Conservation (phyloP, 2,329 filamentous ascomycete genomes). For the Xylaria sp. region DNA sequence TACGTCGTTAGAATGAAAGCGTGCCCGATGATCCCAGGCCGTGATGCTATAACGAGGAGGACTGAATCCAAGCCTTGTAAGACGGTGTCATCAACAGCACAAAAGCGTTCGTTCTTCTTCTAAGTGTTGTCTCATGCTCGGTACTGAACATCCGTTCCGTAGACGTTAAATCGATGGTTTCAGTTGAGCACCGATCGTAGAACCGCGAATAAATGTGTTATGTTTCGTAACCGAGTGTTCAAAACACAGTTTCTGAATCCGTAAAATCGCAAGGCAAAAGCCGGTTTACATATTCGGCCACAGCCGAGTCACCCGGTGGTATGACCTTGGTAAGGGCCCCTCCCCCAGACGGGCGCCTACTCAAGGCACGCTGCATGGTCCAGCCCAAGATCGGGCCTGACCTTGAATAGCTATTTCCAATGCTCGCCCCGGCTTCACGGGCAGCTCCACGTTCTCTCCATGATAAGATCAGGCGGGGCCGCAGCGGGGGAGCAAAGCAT, state of each 20-base stretch:
- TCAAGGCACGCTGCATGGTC: background rate
- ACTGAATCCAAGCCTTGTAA: constrained; percentile 1
- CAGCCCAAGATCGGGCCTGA: constrained; percentile 14
- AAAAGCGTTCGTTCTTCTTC: constrained; percentile 4
- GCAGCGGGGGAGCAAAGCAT: constrained; percentile 12
- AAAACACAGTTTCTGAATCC: constrained; percentile 5
- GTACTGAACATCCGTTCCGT: constrained; percentile 3
- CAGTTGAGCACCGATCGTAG: constrained; percentile 1
- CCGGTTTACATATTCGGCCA: constrained; percentile 17
- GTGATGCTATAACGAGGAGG: constrained; percentile 2
- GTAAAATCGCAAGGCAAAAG: constrained; percentile 9
- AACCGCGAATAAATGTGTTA: background rate
- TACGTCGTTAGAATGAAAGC: constrained; percentile 25
- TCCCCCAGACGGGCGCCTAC: constrained; percentile 4
- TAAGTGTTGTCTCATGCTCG: constrained; percentile 13
- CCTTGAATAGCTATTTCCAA: constrained; percentile 5
- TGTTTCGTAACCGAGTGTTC: background rate
- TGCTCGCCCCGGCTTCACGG: constrained; percentile 19
- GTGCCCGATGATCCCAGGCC: background rate
- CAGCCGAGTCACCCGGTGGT: constrained; percentile 12
- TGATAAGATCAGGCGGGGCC: constrained; percentile 23
- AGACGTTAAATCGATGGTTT: constrained; percentile 1
- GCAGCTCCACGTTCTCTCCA: constrained; percentile 17
- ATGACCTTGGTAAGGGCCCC: constrained; percentile 16
- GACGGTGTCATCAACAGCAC: constrained; percentile 9